Evolutionary conservation across 495 filamentous ascomycete species (phyloP).

Genomic region (Daldinia grandis): DNA sequence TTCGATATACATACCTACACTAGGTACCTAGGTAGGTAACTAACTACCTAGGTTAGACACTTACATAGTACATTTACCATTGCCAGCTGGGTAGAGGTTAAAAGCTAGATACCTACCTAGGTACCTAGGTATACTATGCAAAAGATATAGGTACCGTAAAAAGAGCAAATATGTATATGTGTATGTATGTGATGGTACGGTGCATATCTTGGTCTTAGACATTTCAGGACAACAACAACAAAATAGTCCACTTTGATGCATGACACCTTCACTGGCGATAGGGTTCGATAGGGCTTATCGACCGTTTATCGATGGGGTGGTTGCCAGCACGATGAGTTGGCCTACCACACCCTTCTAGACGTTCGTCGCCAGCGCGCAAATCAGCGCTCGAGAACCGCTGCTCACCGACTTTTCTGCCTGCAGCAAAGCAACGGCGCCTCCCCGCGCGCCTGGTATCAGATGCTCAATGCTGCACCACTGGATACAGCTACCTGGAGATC

Average conservation of each 20-base stretch:
- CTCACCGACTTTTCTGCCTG: constrained; percentile 42
- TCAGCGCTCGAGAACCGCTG: constrained; percentile 30
- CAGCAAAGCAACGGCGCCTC: constrained; percentile 30
- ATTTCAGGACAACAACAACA: constrained; percentile 36
- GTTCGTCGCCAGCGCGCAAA: constrained; percentile 37
- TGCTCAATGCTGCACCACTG: constrained; percentile 24
- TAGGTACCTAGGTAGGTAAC: too few relatives aligned
- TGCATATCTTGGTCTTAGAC: constrained; percentile 34
- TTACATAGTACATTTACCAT: neutral
- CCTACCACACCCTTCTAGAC: constrained; percentile 40
- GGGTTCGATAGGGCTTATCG: constrained; percentile 39
- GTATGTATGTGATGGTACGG: constrained; percentile 25
- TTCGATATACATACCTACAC: constrained; percentile 3
- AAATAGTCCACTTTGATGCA: constrained; percentile 37
- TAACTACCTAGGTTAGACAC: neutral
- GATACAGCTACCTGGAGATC: constrained; percentile 4
- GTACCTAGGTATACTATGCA: neutral
- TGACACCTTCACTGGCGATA: constrained; percentile 37
- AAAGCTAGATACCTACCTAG: too few relatives aligned
- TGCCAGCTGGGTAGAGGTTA: neutral
- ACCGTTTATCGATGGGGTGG: constrained; percentile 33
- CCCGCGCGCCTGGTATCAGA: constrained; percentile 41
- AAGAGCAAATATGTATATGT: neutral
- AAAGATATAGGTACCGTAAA: neutral
- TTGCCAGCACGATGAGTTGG: constrained; percentile 42